phyloP scores from a whole-genome alignment of 2,329 filamentous ascomycete genomes.

The Paracorniculantispora psalliotae region DNA sequence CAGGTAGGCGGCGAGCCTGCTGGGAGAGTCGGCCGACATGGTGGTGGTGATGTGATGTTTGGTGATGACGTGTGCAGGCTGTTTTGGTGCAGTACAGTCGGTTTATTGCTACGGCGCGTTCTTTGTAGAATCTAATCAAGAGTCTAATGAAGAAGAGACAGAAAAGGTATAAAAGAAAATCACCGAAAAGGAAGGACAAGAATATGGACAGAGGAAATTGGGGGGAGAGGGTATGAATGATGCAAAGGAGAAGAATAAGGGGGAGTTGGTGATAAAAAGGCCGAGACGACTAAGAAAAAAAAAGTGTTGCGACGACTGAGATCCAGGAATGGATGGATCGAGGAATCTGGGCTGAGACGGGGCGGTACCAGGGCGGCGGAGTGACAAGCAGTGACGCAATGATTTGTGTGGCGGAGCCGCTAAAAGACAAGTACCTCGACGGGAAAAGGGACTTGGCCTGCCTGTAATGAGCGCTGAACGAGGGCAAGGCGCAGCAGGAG shows the following conservation, averaged over 20 bases:
- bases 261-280: background rate
- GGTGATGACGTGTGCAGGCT: constrained; percentile 1
- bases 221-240: background rate
- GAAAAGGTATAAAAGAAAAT: no score
- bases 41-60: background rate
- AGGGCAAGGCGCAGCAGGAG: background rate
- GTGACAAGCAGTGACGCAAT: constrained; percentile 15
- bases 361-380: background rate
- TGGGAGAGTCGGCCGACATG: constrained; percentile 7
- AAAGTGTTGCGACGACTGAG: background rate
- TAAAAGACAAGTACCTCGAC: background rate
- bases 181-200: no score
- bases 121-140: background rate
- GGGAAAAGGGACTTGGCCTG: background rate
- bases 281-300: background rate
- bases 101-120: background rate
- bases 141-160: background rate
- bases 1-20: constrained; percentile 43
- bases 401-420: background rate
- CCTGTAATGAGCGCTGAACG: background rate
- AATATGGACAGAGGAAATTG: background rate
- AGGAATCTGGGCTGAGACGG: background rate
- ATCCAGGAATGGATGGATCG: no score
- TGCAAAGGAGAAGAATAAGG: background rate
- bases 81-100: background rate